Conservation (phyloP, 2,329 filamentous ascomycete genomes). For the Penicillium frequentans region DNA sequence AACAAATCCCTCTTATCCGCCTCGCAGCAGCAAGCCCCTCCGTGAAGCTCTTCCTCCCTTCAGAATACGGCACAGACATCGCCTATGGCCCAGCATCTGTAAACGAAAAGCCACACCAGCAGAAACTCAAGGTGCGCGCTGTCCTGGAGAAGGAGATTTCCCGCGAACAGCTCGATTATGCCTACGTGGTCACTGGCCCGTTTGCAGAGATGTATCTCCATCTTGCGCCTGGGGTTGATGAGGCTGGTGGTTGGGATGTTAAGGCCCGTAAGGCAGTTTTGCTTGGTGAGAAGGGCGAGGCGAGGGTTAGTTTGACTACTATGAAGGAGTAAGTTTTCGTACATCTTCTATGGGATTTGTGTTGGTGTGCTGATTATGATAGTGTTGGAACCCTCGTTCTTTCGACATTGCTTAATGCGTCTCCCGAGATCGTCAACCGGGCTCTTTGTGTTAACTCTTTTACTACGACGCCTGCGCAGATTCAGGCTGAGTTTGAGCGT, state of each 20-base stretch:
- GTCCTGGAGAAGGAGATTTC: conserved; percentile 55
- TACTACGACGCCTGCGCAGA: conserved; percentile 61
- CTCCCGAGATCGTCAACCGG: conserved; percentile 54
- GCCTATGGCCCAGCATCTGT: conserved; percentile 60
- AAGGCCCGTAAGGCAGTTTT: conserved; percentile 59
- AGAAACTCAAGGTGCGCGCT: conserved; percentile 67
- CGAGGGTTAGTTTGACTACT: conserved; percentile 65
- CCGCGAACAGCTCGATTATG: conserved; percentile 56
- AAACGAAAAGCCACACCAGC: conserved; percentile 66
- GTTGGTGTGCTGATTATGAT: not conserved
- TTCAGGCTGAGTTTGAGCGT: conserved; percentile 66
- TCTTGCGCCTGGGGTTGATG: conserved; percentile 34
- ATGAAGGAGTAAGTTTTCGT: conserved; percentile 64
- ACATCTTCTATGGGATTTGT: not conserved
- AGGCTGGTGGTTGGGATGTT: conserved; percentile 61
- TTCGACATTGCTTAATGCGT: conserved; percentile 56
- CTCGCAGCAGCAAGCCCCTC: conserved; percentile 56
- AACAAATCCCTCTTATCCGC: conserved; percentile 62
- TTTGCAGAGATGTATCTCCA: conserved; percentile 65
- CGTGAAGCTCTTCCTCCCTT: conserved; percentile 66
- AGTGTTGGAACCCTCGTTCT: conserved; percentile 68
- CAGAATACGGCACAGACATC: conserved; percentile 67
- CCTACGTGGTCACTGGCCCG: conserved; percentile 69
- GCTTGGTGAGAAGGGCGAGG: conserved; percentile 59
- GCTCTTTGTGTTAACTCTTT: conserved; percentile 71